phyloP scores from a whole-genome alignment of 2,329 filamentous ascomycete species.

The Colletotrichum sp. region DNA sequence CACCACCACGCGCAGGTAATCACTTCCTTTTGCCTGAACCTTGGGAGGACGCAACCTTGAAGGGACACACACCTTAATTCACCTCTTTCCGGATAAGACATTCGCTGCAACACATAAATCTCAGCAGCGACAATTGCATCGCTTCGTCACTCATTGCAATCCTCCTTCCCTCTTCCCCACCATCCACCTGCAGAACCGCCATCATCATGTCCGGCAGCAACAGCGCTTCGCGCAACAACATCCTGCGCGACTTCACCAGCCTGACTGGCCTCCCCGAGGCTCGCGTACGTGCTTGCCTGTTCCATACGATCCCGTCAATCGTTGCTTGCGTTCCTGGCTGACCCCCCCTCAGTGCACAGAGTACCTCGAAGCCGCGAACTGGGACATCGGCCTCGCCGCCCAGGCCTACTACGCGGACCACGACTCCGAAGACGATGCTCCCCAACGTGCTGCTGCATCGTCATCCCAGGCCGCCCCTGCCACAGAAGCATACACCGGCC shows the following conservation, averaged over 20 bases:
- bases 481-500: constrained; percentile 59
- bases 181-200: neutral
- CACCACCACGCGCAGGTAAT: neutral
- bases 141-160: neutral
- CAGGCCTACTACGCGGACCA: constrained; percentile 66
- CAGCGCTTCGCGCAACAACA: constrained; percentile 21
- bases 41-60: neutral
- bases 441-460: constrained; percentile 40
- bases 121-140: neutral
- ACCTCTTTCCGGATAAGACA: neutral
- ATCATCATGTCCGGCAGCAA: constrained; percentile 17
- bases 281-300: constrained; percentile 4
- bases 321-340: neutral
- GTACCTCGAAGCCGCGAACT: constrained; percentile 68
- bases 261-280: constrained; percentile 17
- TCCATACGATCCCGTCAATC: neutral
- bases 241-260: constrained; percentile 17
- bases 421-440: constrained; percentile 49
- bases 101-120: neutral
- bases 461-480: constrained; percentile 23
- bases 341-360: constrained; percentile 62
- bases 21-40: neutral
- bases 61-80: neutral
- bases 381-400: constrained; percentile 69
- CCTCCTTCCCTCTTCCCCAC: neutral